Percentiles rank a stretch among this genome's conserved stretches.
phyloP scores from a whole-genome alignment of 345 rosid genomes.

The Durio zibethinus region DNA sequence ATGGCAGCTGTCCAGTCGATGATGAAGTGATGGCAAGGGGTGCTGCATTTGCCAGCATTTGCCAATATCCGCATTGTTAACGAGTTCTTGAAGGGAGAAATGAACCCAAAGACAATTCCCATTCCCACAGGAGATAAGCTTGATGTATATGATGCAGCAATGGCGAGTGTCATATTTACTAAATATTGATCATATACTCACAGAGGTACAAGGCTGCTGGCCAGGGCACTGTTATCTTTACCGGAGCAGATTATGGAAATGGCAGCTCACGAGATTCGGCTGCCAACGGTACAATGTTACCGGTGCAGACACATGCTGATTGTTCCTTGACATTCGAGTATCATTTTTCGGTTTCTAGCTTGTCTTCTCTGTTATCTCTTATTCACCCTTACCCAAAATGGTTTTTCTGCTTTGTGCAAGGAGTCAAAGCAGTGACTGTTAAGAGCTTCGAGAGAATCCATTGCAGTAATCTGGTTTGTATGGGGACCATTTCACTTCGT shows the following conservation, averaged over 20 bases:
- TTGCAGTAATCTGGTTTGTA: slow-evolving; percentile 58
- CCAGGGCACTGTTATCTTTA: slow-evolving; percentile 64
- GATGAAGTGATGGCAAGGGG: slow-evolving; percentile 85
- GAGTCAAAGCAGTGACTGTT: slow-evolving; percentile 64
- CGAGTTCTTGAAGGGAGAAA: slow-evolving; percentile 75
- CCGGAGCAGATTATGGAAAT: slow-evolving; percentile 86
- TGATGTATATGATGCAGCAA: slow-evolving; percentile 69
- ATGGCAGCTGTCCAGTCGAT: slow-evolving; percentile 79
- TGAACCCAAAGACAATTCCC: slow-evolving; percentile 73
- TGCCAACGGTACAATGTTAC: slow-evolving; percentile 79
- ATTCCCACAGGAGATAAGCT: slow-evolving; percentile 77
- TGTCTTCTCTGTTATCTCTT: not conserved
- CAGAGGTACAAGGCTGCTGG: slow-evolving; percentile 65
- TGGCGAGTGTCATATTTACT: slow-evolving; percentile 34
- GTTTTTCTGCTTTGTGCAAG: slow-evolving; percentile 26
- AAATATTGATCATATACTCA: slow-evolving; percentile 7
- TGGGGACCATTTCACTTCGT: slow-evolving; percentile 57
- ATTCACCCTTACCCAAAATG: not conserved
- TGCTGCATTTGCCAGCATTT: slow-evolving; percentile 88
- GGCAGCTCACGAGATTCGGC: slow-evolving; percentile 94
- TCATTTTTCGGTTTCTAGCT: not conserved
- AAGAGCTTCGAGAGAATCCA: slow-evolving; percentile 76
- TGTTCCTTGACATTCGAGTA: not conserved
- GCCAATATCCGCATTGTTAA: slow-evolving; percentile 76
- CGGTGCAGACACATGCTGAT: slow-evolving; percentile 36